These are phyloP conservation scores for Agapanthus africanus DNA, from an alignment of 106 monocot species.

Conservation along the genomic window DNA sequence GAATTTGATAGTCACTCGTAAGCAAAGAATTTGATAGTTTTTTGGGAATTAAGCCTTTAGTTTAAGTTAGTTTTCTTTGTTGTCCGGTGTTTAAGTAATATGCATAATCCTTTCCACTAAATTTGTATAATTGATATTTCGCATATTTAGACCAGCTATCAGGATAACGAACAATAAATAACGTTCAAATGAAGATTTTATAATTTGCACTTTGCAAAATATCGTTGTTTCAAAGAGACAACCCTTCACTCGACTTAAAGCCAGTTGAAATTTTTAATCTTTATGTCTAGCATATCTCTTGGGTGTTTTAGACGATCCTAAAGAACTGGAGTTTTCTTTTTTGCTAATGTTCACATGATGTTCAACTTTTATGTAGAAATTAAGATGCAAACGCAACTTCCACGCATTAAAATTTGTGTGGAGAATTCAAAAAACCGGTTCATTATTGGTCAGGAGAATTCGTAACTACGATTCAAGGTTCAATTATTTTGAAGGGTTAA, in stretches of 20 bases:
- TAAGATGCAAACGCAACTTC: slow-evolving; percentile 92
- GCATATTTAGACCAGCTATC: not conserved
- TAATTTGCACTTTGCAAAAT: not conserved
- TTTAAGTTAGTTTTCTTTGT: not conserved
- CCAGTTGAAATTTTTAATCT: not conserved
- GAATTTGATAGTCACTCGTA: no score
- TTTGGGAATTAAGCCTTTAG: no score
- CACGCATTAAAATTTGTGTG: slow-evolving; percentile 82
- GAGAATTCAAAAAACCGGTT: slow-evolving; percentile 60
- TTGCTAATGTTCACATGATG: not conserved
- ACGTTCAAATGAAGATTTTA: not conserved
- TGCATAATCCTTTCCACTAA: not conserved
- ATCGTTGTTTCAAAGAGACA: not conserved
- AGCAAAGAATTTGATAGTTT: no score
- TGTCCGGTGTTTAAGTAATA: not conserved
- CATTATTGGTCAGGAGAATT: slow-evolving; percentile 59
- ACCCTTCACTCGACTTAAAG: not conserved
- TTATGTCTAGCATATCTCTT: not conserved
- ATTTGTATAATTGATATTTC: not conserved
- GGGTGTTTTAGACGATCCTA: not conserved
- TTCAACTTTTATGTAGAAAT: slow-evolving; percentile 38
- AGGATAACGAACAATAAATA: not conserved
- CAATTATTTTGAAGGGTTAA: slow-evolving; percentile 24
- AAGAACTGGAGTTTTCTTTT: not conserved
- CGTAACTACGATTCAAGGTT: slow-evolving; percentile 25